Evolutionary conservation across 2,329 filamentous ascomycete species (phyloP), one percentile per base, ranked within the genome.

Genomic region (Aspergillus vadensis): DNA sequence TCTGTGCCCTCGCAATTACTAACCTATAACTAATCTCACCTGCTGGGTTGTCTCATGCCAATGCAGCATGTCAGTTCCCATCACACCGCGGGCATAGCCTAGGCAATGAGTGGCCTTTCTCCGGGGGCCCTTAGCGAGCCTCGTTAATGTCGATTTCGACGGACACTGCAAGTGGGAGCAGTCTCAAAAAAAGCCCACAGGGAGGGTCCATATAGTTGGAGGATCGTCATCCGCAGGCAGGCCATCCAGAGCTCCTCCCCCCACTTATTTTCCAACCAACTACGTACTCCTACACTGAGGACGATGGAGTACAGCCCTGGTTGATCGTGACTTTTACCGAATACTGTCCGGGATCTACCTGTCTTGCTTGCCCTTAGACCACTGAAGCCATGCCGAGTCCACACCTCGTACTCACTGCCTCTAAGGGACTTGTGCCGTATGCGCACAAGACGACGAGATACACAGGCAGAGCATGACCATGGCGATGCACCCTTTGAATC

Each of bases 221-320:
- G 47, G 47, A 32, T 50, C 47, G 47, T 50, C 47, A 30, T 50
- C 25, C 47, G 23, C 47, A 49, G 25, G n/a, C 47, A 49, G 47
- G 14, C 23, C 15, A 30, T 15, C 23, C 14, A 27, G 15, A 32
- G 44, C 21, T 36, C 32, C 32, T 36, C 32, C 32, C 12, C 44
- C 23, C 21, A 25, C 15, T 30, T 25, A 2, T n/a, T n/a, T 12
- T 50, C 8, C 47, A 32, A 32, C 25, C 4, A 30, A 50, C 23
- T 49, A 49, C 47, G 25, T 50, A 30, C 27, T 50, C 1, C 8
- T n/a, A 23, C 10, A 30, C 27, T n/a, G 8, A 43, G n/a, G 8
- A 43, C 39, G n/a, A 43, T 19, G 17, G 17, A 19, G n/a, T 44
- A 44, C 17, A 23, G 19, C 21, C 41, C 19, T 44, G 41, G 21